These are phyloP conservation scores for Aureococcus anophagefferens DNA, from an alignment of 108 stramenopile species.

Conservation along the genomic window DNA sequence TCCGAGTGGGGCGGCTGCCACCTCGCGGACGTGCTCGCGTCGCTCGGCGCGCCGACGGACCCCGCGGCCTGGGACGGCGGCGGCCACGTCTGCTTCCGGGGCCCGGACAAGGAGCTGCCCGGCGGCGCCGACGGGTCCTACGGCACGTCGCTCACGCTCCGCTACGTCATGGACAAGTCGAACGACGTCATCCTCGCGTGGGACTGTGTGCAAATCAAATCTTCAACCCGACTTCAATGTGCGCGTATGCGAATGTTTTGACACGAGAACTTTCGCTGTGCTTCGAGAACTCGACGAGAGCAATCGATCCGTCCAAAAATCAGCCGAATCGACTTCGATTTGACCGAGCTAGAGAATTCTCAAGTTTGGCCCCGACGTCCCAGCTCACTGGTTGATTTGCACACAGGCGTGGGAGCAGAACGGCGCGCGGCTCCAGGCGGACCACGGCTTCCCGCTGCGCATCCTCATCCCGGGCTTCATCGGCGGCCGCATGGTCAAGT, in stretches of 20 bases:
- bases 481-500: constrained; percentile 97
- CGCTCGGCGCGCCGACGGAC: constrained; percentile 61
- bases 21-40: constrained; percentile 71
- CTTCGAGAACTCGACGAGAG: too few species aligned
- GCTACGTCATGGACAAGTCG: constrained; percentile 84
- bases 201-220: too few species aligned
- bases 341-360: too few species aligned
- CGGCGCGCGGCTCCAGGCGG: constrained; percentile 79
- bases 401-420: too few species aligned
- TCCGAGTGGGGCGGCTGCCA: constrained; percentile 85
- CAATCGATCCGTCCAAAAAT: too few species aligned
- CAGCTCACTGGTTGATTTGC: too few species aligned
- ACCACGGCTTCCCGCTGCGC: constrained; percentile 92
- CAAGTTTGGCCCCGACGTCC: too few species aligned
- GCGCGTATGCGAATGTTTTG: too few species aligned
- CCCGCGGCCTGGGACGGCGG: neutral
- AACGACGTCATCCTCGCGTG: constrained; percentile 83
- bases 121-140: constrained; percentile 42
- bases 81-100: constrained; percentile 30
- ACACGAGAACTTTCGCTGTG: too few species aligned
- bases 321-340: too few species aligned
- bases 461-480: constrained; percentile 95
- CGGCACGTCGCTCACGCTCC: constrained; percentile 82
- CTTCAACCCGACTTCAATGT: too few species aligned
- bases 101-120: constrained; percentile 33